Conservation (phyloP, 805 yeast genomes). For the Zygoascus ofunaensis region DNA sequence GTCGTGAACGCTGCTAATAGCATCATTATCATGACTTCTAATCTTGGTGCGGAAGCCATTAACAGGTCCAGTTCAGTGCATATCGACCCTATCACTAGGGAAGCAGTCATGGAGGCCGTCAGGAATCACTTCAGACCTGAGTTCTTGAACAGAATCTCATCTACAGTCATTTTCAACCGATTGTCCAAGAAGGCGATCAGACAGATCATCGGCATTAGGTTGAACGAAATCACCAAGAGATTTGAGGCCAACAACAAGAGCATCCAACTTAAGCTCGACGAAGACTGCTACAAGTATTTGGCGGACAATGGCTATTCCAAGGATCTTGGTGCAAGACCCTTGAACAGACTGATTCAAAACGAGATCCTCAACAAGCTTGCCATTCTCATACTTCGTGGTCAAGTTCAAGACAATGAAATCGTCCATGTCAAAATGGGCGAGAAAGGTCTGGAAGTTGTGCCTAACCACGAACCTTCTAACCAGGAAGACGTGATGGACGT, state of each 20-base stretch:
- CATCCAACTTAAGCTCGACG: slow-evolving; percentile 61
- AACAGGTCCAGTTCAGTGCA: slow-evolving; percentile 50
- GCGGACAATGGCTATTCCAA: slow-evolving; percentile 82
- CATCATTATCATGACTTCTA: slow-evolving; percentile 92
- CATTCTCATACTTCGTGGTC: slow-evolving; percentile 76
- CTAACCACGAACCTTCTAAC: slow-evolving; percentile 75
- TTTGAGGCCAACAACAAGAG: slow-evolving; percentile 78
- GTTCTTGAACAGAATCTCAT: slow-evolving; percentile 89
- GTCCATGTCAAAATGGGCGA: slow-evolving; percentile 52
- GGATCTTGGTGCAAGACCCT: slow-evolving; percentile 95
- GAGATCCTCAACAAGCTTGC: slow-evolving; percentile 86
- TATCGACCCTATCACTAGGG: slow-evolving; percentile 59
- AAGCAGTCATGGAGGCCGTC: slow-evolving; percentile 74
- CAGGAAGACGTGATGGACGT: slow-evolving; percentile 31
- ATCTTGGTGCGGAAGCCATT: slow-evolving; percentile 89
- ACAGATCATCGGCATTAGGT: slow-evolving; percentile 80
- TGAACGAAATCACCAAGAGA: slow-evolving; percentile 75
- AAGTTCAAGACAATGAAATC: slow-evolving; percentile 77
- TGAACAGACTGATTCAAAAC: slow-evolving; percentile 76
- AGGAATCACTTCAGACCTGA: slow-evolving; percentile 93
- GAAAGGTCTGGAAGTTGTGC: slow-evolving; percentile 67
- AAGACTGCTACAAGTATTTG: slow-evolving; percentile 70
- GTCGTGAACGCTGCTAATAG: slow-evolving; percentile 87
- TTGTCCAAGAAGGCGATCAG: slow-evolving; percentile 84
- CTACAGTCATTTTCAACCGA: slow-evolving; percentile 87